phyloP scores from a whole-genome alignment of 2,329 filamentous ascomycete species.

The Penicillium aurantiogriseum region DNA sequence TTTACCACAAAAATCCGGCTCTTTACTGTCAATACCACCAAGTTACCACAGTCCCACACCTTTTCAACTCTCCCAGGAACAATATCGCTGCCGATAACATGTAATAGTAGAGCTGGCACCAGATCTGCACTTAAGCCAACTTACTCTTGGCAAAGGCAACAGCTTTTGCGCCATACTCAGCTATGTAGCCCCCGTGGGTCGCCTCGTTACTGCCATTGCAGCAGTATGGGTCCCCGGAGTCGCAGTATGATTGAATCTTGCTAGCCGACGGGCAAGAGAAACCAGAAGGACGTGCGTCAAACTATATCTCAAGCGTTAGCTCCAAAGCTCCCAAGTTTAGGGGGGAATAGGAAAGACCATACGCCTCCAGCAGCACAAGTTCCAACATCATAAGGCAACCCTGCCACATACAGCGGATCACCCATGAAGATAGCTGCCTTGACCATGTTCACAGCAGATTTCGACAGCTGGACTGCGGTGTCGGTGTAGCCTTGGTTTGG shows the following conservation, averaged over 20 bases:
- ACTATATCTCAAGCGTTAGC: conserved; percentile 43
- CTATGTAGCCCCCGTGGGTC: conserved; percentile 62
- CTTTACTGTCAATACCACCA: no score
- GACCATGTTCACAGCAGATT: conserved; percentile 54
- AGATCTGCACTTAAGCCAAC: conserved; percentile 1
- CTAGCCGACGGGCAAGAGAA: conserved; percentile 57
- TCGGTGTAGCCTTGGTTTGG: conserved; percentile 47
- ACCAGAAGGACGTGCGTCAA: conserved; percentile 58
- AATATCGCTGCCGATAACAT: neutral
- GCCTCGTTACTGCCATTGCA: conserved; percentile 62
- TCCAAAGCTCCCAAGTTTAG: neutral
- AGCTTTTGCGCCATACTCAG: conserved; percentile 60
- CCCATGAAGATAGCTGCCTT: conserved; percentile 67
- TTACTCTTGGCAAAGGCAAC: conserved; percentile 57
- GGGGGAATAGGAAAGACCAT: conserved; percentile 34
- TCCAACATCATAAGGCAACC: conserved; percentile 60
- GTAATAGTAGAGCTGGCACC: no score
- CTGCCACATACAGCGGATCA: conserved; percentile 57
- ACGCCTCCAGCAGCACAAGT: conserved; percentile 60
- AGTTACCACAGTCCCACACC: neutral
- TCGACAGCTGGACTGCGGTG: conserved; percentile 46
- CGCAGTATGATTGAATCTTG: conserved; percentile 66
- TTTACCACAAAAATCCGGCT: neutral
- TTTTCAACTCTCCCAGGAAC: neutral
- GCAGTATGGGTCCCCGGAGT: conserved; percentile 64